phyloP scores from a whole-genome alignment of 495 filamentous ascomycete species.

The Talaromyces adpressus region DNA sequence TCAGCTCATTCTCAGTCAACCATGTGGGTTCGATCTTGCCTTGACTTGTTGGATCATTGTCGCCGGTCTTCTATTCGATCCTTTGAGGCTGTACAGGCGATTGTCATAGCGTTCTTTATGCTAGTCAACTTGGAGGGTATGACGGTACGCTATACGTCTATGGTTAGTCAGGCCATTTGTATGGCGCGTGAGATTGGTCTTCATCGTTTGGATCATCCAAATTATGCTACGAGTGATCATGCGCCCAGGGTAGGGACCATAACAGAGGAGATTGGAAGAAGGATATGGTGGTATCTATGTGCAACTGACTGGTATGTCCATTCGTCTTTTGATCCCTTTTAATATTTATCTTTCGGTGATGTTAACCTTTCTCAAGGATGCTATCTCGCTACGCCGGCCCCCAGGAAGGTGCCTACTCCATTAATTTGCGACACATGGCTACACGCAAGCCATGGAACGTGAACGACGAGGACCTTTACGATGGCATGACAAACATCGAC shows the following conservation, averaged over 20 bases:
- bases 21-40: slow-evolving; percentile 28
- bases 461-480: slow-evolving; percentile 36
- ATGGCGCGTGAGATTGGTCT: slow-evolving; percentile 32
- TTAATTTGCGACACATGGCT: slow-evolving; percentile 34
- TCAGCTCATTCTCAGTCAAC: slow-evolving; percentile 23
- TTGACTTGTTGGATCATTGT: slow-evolving; percentile 32
- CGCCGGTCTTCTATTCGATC: slow-evolving; percentile 18
- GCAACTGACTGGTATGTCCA: slow-evolving; percentile 36
- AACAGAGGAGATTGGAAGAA: slow-evolving; percentile 33
- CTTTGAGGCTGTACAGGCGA: slow-evolving; percentile 38
- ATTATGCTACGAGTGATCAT: slow-evolving; percentile 9
- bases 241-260: slow-evolving; percentile 15
- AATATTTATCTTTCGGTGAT: background rate
- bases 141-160: slow-evolving; percentile 22
- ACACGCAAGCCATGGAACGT: slow-evolving; percentile 37
- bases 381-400: slow-evolving; percentile 27
- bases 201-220: slow-evolving; percentile 34
- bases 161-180: slow-evolving; percentile 24
- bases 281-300: slow-evolving; percentile 45
- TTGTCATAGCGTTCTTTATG: slow-evolving; percentile 31
- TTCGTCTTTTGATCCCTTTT: background rate
- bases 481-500: slow-evolving; percentile 20
- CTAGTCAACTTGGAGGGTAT: slow-evolving; percentile 33
- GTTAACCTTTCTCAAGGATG: slow-evolving; percentile 17
- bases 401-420: slow-evolving; percentile 32